Evolutionary conservation across 257 asterid genomes (phyloP), one percentile per base, ranked within the genome.

Genomic region (Parsonsia alboflavescens): DNA sequence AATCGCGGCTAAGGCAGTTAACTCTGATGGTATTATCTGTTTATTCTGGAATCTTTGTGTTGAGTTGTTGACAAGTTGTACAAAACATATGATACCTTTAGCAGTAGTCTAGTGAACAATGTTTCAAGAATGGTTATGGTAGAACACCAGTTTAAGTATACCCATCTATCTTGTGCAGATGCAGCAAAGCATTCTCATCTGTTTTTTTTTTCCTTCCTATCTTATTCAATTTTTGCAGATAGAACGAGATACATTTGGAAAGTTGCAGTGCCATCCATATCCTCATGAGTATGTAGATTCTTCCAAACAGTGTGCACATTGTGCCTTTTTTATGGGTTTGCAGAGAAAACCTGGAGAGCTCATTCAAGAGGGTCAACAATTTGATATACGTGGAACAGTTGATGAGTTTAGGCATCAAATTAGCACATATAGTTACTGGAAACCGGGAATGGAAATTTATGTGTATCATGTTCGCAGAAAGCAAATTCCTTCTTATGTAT

Each of bases 301-400:
- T 30, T 84, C 91, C 41, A 89, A 85, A 84, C 96, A 77, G 67
- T 85, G 92, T 79, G 85, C 89, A 62, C 96, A 89, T 73, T 83
- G 90, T 82, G 89, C 96, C 44, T 96, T 89, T 81, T 96, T 89
- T 80, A 88, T 88, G 94, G 99, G 99, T 16, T 83, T 96, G 82
- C 97, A 89, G 75, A 87, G 96, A 87, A 88, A 91, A 80, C 93
- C 80, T 74, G 98, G 97, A 26, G 98, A 88, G 81, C 85, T 79
- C 11, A 81, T 89, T 81, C 96, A 89, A 83, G 98, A 93, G 78
- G 92, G 94, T 70, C 98, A 96, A 74, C 96, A 89, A 74, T 96
- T 96, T 81, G 99, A 96, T 81, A 90, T 96, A 41, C 96, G 99
- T 44, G 87, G 82, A 76, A 92, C 97, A 53, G 99, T 96, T 65